Evolutionary conservation across 768 basidiomycete genomes (phyloP), one percentile per base, ranked within the genome.

Genomic region (Kwoniella shandongensis): DNA sequence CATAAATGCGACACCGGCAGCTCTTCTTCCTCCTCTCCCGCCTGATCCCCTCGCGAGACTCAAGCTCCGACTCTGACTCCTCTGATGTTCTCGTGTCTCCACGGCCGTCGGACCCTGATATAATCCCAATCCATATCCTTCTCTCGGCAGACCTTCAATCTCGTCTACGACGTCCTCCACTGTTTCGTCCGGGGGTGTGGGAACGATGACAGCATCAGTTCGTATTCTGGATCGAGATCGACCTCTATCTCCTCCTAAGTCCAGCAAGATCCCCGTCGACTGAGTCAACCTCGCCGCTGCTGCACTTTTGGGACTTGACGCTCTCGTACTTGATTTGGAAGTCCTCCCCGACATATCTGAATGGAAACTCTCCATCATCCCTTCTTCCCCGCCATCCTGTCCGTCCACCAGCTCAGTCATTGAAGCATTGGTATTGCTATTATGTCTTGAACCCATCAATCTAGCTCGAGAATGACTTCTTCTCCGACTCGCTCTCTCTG

Each of bases 1-100:
- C 61, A 96, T 79, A 65, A 96, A 89, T 18, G 93, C 83, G 79
- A 94, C 86, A 1, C 84, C 85, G 4, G 87, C 86, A 27, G 86
- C 83, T 59, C 84, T 82, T 59, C 84, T 82, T 65, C 84, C 86
- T 7, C 66, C 85, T 81, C n/a, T 86, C 30, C 65, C 64, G 41
- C 57, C 48, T 30, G 44, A 55, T n/a, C 61, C 57, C 42, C 65
- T 63, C 27, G 40, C 74, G 41, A 76, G 54, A 36, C 73, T 71
- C 39, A 73, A 39, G 30, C 63, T 73, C 25, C 76, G 38, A 50
- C 72, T 68, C 45, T 62, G 62, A 54, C 63, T 65, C 41, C 70
- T 57, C 49, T 57, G 40, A n/a, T 44, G 51, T 41, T 66, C 64
- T 30, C 57, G 44, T 59, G 58, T 69, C 40, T 61, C 49, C 20